Conservation (phyloP, 768 basidiomycete genomes). For the Mycena floridula region DNA sequence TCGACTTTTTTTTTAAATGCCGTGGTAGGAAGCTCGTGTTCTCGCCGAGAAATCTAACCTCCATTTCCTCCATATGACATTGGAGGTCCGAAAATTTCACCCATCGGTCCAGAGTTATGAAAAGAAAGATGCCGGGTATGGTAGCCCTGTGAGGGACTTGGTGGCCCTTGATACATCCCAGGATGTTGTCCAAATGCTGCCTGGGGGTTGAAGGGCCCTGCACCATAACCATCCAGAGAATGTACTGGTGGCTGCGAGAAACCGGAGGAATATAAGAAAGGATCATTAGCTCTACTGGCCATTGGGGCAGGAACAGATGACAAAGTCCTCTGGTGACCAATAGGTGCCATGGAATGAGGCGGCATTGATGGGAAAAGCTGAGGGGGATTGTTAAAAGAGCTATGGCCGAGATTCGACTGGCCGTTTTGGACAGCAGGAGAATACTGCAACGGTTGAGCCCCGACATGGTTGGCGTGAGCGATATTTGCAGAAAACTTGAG, state of each 20-base stretch:
- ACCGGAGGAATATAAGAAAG: no score
- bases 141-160: slow-evolving; percentile 10
- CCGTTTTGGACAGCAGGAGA: neutral
- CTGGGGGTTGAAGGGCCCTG: no score
- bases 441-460: neutral
- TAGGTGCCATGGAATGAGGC: no score
- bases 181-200: no score
- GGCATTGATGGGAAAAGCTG: no score
- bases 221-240: no score
- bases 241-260: no score
- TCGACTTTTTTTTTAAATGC: neutral
- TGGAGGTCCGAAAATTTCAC: neutral
- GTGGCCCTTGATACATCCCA: slow-evolving; percentile 2
- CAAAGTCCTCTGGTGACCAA: no score
- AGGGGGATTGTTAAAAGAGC: neutral
- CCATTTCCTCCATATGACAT: neutral
- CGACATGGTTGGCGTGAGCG: neutral
- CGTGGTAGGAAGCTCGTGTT: no score
- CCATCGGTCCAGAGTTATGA: slow-evolving; percentile 20
- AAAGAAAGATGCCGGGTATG: slow-evolving; percentile 23
- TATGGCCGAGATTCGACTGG: neutral
- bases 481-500: slow-evolving; percentile 19
- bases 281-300: no score
- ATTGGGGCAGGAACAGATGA: no score
- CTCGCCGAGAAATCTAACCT: no score